Evolutionary conservation across 495 filamentous ascomycete species (phyloP).

Genomic region (Trypethelium eluteriae): DNA sequence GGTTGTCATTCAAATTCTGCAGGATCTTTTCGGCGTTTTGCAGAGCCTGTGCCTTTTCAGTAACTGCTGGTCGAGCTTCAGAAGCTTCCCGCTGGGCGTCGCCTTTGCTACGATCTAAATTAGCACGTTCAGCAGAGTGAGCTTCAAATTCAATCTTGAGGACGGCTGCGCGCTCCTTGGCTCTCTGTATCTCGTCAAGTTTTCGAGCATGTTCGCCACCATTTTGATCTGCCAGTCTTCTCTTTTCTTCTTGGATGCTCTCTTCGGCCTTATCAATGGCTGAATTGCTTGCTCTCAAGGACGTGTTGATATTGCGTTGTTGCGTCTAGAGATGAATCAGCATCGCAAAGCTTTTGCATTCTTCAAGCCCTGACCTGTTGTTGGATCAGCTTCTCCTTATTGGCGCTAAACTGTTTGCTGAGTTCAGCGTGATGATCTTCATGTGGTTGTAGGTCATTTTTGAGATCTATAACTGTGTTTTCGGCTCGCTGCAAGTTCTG

Average conservation of each 20-base stretch:
- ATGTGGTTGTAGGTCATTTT: conserved; percentile 36
- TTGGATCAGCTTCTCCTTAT: conserved; percentile 18
- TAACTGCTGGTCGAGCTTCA: conserved; percentile 23
- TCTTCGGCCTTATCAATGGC: conserved; percentile 33
- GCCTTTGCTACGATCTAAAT: conserved; percentile 33
- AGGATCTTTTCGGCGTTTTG: conserved; percentile 42
- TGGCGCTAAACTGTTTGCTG: conserved; percentile 34
- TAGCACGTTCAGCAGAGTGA: conserved; percentile 31
- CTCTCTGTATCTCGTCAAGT: conserved; percentile 40
- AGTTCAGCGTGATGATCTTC: conserved; percentile 34
- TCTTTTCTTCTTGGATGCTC: conserved; percentile 25
- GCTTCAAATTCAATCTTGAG: conserved; percentile 36
- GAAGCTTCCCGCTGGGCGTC: conserved; percentile 36
- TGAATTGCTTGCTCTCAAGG: conserved; percentile 32
- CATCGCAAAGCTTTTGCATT: not conserved
- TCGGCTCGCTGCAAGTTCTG: conserved; percentile 31
- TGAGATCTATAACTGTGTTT: conserved; percentile 30
- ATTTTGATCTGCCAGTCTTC: conserved; percentile 30
- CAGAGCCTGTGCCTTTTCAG: conserved; percentile 34
- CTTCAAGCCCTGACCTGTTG: not conserved
- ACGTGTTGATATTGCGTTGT: conserved; percentile 42
- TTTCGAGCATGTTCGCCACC: conserved; percentile 31
- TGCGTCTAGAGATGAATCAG: conserved; percentile 35
- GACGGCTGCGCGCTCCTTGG: conserved; percentile 43
- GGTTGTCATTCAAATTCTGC: conserved; percentile 44